These are phyloP conservation scores for Mikania micrantha DNA, from an alignment of 129 eudicot species.

Conservation along the genomic window DNA sequence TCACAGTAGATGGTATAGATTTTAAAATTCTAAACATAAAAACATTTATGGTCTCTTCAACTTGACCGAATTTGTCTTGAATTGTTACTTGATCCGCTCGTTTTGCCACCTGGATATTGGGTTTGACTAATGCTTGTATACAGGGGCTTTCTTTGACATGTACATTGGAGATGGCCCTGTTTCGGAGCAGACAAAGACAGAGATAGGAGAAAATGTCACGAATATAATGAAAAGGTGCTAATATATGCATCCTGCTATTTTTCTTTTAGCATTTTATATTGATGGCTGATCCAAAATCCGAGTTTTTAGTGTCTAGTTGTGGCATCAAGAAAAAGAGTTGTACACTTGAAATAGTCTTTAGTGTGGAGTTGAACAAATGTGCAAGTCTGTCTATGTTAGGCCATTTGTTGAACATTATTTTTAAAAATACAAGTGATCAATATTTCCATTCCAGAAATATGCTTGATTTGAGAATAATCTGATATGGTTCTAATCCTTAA, in stretches of 20 bases:
- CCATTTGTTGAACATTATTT: not conserved
- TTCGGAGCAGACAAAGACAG: slow-evolving; percentile 73
- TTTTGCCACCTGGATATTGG: not conserved
- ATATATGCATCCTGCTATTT: not conserved
- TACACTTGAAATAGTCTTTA: not conserved
- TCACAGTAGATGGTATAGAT: not conserved
- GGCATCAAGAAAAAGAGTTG: not conserved
- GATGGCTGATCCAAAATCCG: not conserved
- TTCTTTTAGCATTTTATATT: not conserved
- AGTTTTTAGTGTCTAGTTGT: not conserved
- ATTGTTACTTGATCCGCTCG: not conserved
- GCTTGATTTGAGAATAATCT: not conserved
- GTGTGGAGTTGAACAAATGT: too few relatives aligned
- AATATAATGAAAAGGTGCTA: slow-evolving; percentile 65
- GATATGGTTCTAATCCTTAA: not conserved
- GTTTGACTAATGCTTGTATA: not conserved
- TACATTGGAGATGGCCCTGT: slow-evolving; percentile 88
- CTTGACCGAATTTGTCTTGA: not conserved
- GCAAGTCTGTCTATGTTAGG: not conserved
- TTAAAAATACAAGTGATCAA: not conserved
- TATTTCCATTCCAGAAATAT: not conserved
- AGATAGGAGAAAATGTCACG: slow-evolving; percentile 80
- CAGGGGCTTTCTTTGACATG: slow-evolving; percentile 99
- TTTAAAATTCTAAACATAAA: not conserved
- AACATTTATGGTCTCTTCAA: not conserved